Base-by-base conservation (phyloP, 73 alveolate genomes). In the Durusdinium trenchii region DNA sequence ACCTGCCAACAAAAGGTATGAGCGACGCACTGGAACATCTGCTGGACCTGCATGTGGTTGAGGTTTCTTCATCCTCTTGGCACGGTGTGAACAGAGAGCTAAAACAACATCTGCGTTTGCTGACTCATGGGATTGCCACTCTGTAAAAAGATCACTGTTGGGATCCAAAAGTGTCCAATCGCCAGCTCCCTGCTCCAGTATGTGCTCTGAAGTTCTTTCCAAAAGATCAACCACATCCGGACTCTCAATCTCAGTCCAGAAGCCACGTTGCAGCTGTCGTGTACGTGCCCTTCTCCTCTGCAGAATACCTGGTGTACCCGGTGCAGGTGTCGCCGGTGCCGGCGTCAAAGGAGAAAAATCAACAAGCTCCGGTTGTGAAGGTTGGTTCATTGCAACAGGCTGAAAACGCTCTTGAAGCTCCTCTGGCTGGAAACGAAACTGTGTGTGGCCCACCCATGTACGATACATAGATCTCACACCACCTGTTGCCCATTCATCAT, bases 211-310 rank as follows among this genome's bases (percentile, higher is more conserved):
- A 20, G 79, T 64, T 9, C 43, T 9, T 32, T 64, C 40, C 36
- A 64, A 32, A 35, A 64, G 36, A 64, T 64, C 36, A 9, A 61
- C 10, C 2, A n/a, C 36, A 5, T 60, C 69, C 23, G 38, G 84
- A 23, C 42, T 45, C 20, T 35, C 30, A 5, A 35, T 40, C 46
- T 45, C 86, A 0, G 50, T 36, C 86, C 85, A 89, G 54, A 89
- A 67, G 3, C 96, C 96, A 3, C 95, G 45, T 40, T 86, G 95
- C 32, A 86, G 50, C 36, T 86, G 84, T 4, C 84, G 46, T 0
- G 96, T 89, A 0, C 96, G 47, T 3, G 30, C 71, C 0, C 71
- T 10, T 52, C 45, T 47, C 3, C 30, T 32, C 20, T 40, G 3
- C 30, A 30, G 38, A 7, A 40, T 0, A 3, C 51, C 69, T 35